A percentile compares a stretch with the other conserved stretches of the same genome.
These are phyloP conservation scores for Cicer pinnatifidum DNA, from an alignment of 306 rosid species.

Conservation along the genomic window DNA sequence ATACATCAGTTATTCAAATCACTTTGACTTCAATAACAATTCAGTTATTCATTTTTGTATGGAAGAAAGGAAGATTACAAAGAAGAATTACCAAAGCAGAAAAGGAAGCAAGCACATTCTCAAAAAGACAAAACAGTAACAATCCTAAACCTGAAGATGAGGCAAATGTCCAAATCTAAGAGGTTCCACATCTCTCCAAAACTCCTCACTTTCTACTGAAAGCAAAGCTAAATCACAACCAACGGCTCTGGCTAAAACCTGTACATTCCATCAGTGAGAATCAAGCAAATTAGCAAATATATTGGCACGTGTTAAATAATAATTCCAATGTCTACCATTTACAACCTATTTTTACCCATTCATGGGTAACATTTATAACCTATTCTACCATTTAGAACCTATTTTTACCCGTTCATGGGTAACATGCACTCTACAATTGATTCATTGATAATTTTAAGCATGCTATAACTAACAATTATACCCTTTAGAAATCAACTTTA, in stretches of 20 bases:
- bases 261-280: conserved; percentile 53
- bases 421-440: conserved; percentile 16
- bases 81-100: conserved; percentile 24
- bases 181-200: conserved; percentile 90
- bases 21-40: conserved; percentile 32
- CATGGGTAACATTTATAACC: not conserved
- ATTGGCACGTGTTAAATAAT: conserved; percentile 12
- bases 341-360: conserved; percentile 26
- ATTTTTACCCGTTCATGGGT: conserved; percentile 15
- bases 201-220: conserved; percentile 87
- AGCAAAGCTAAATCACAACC: conserved; percentile 98
- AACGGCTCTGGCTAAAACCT: conserved; percentile 95
- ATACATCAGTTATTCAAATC: conserved; percentile 20
- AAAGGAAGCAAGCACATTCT: conserved; percentile 38
- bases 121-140: conserved; percentile 10
- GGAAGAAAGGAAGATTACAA: not conserved
- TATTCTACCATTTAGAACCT: conserved; percentile 27
- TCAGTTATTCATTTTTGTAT: conserved; percentile 29
- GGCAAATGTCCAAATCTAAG: conserved; percentile 88
- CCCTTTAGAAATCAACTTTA: not conserved
- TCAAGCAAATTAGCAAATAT: conserved; percentile 47
- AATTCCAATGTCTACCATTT: conserved; percentile 28
- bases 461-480: not conserved
- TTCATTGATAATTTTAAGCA: not conserved
- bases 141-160: conserved; percentile 81